These are phyloP conservation scores for Deuterostichococcus epilithicus DNA, from an alignment of 139 green algal genomes.

Conservation along the genomic window DNA sequence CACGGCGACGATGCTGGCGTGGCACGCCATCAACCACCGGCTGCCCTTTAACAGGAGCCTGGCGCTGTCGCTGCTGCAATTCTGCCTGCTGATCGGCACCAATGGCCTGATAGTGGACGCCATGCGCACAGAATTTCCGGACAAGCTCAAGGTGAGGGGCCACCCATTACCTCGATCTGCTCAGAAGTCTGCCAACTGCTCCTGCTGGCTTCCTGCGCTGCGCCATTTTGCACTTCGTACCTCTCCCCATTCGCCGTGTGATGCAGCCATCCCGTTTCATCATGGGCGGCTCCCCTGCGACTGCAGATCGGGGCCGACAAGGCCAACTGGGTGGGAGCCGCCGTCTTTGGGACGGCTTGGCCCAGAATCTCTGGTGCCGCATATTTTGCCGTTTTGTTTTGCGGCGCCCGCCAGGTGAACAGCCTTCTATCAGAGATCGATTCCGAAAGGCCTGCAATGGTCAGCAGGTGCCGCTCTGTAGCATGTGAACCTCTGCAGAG, in stretches of 20 bases:
- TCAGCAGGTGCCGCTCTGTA: too few relatives aligned
- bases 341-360: background rate
- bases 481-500: too few relatives aligned
- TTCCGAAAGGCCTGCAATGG: too few relatives aligned
- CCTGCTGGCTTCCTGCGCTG: too few relatives aligned
- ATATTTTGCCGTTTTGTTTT: background rate
- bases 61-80: background rate
- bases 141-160: background rate
- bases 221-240: too few relatives aligned
- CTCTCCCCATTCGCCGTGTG: too few relatives aligned
- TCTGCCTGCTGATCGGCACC: background rate
- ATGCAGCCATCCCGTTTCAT: too few relatives aligned
- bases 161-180: too few relatives aligned
- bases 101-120: background rate
- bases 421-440: too few relatives aligned
- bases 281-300: too few relatives aligned
- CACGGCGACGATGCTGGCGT: background rate
- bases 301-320: background rate
- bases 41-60: background rate
- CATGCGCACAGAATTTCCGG: background rate
- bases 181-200: too few relatives aligned
- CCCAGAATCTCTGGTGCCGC: background rate
- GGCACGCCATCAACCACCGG: background rate
- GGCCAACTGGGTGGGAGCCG: background rate
- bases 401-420: background rate